Percentiles rank a stretch among this genome's conserved stretches.
Conservation (phyloP, 2,329 filamentous ascomycete species). For the Curvularia lunata region DNA sequence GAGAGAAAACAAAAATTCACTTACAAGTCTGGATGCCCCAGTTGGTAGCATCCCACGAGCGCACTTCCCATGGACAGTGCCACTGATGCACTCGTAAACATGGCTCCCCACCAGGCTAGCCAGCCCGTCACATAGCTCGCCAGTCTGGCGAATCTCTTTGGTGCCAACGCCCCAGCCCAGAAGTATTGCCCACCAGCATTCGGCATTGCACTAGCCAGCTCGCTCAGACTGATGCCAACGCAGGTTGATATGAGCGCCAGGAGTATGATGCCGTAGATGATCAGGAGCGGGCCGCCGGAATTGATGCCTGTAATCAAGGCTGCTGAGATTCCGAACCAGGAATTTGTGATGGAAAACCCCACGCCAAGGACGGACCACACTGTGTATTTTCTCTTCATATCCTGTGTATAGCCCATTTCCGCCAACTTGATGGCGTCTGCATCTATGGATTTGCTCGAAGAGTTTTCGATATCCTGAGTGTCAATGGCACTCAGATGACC, state of each 20-base stretch:
- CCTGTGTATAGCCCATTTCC: constrained; percentile 58
- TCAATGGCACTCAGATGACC: constrained; percentile 18
- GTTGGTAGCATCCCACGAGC: constrained; percentile 59
- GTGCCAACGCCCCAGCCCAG: constrained; percentile 58
- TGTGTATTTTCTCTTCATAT: constrained; percentile 57
- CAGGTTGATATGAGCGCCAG: constrained; percentile 55
- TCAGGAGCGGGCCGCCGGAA: constrained; percentile 56
- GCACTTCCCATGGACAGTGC: constrained; percentile 57
- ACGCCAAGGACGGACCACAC: constrained; percentile 59
- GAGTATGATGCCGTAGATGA: constrained; percentile 59
- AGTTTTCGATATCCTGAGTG: constrained; percentile 21
- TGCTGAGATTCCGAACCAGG: constrained; percentile 59
- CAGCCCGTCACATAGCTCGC: constrained; percentile 58
- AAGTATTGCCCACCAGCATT: constrained; percentile 62
- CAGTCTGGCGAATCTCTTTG: constrained; percentile 54
- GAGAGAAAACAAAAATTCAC: constrained; percentile 23
- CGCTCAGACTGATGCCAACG: constrained; percentile 55
- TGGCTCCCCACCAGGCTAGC: constrained; percentile 61
- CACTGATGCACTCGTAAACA: constrained; percentile 62
- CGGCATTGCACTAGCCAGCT: constrained; percentile 57
- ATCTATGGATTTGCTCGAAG: constrained; percentile 29
- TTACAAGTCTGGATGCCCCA: constrained; percentile 61
- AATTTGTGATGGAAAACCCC: constrained; percentile 59
- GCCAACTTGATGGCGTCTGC: constrained; percentile 54
- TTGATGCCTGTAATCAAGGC: constrained; percentile 59